A percentile compares a stretch with the other conserved stretches of the same genome.
Evolutionary conservation across 2,329 filamentous ascomycete genomes (phyloP).

Genomic region (Aspergillus novoparasiticus): DNA sequence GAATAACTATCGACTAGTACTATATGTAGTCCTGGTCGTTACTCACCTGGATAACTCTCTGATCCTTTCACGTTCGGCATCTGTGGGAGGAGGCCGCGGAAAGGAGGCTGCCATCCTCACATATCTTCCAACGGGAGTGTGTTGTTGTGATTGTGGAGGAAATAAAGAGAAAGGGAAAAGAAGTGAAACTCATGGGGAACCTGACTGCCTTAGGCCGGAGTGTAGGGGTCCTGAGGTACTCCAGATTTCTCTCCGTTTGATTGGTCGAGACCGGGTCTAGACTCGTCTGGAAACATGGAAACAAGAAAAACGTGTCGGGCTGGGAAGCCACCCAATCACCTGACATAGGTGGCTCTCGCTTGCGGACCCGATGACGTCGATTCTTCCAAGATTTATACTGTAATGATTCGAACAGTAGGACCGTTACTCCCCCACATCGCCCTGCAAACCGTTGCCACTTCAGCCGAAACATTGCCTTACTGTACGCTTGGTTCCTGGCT

Average conservation of each 20-base stretch:
- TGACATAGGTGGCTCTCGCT: no score
- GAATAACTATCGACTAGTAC: not conserved
- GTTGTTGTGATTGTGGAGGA: not conserved
- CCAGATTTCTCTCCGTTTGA: not conserved
- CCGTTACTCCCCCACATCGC: no score
- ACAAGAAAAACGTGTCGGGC: not conserved
- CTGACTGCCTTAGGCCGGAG: not conserved
- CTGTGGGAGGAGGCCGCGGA: conserved; percentile 8
- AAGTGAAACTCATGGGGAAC: not conserved
- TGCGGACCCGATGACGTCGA: no score
- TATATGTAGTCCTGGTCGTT: not conserved
- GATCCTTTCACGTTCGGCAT: conserved; percentile 20
- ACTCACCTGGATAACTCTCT: conserved; percentile 19
- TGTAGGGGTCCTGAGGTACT: no score
- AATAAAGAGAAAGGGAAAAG: not conserved
- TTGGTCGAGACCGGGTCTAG: no score
- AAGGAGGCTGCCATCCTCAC: conserved; percentile 15
- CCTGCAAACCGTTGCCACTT: no score
- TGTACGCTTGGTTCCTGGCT: no score
- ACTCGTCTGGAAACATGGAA: not conserved
- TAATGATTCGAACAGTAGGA: no score
- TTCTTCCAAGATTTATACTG: no score
- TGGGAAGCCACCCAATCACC: not conserved
- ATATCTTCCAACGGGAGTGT: not conserved
- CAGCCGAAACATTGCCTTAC: no score